These are phyloP conservation scores for Sugiyamaella neomexicana DNA, from an alignment of 1,139 yeast genomes.

Conservation along the genomic window DNA sequence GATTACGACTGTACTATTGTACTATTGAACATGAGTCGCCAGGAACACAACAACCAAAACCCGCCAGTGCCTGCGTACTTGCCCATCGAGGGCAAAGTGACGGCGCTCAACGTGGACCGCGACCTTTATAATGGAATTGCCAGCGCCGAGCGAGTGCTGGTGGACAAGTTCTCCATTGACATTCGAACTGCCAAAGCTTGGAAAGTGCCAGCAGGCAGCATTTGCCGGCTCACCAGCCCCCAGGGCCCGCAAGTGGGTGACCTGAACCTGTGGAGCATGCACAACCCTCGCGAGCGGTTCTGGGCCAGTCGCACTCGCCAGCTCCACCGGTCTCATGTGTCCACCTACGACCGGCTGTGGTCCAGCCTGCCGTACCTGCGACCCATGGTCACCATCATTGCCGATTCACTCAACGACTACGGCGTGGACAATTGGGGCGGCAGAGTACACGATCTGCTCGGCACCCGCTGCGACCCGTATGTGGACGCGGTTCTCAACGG, in stretches of 20 bases:
- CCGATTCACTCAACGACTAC: conserved; percentile 55
- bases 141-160: conserved; percentile 42
- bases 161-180: conserved; percentile 46
- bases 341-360: conserved; percentile 63
- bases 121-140: conserved; percentile 47
- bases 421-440: conserved; percentile 65
- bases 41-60: conserved; percentile 8
- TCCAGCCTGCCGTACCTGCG: conserved; percentile 62
- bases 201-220: conserved; percentile 58
- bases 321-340: conserved; percentile 64
- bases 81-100: conserved; percentile 51
- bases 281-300: conserved; percentile 62
- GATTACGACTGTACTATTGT: no score
- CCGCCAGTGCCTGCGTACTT: conserved; percentile 58
- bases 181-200: conserved; percentile 62
- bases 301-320: conserved; percentile 74
- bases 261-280: conserved; percentile 60
- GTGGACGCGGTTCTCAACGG: conserved; percentile 58
- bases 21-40: no score
- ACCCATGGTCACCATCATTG: conserved; percentile 64
- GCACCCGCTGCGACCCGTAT: conserved; percentile 70
- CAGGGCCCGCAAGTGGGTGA: conserved; percentile 74
- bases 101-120: conserved; percentile 54
- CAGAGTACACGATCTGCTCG: conserved; percentile 63
- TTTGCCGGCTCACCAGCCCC: conserved; percentile 61